A percentile compares a stretch with the other conserved stretches of the same genome.
phyloP scores from a whole-genome alignment of 1,139 yeast species.

The Kodamaea plutei region DNA sequence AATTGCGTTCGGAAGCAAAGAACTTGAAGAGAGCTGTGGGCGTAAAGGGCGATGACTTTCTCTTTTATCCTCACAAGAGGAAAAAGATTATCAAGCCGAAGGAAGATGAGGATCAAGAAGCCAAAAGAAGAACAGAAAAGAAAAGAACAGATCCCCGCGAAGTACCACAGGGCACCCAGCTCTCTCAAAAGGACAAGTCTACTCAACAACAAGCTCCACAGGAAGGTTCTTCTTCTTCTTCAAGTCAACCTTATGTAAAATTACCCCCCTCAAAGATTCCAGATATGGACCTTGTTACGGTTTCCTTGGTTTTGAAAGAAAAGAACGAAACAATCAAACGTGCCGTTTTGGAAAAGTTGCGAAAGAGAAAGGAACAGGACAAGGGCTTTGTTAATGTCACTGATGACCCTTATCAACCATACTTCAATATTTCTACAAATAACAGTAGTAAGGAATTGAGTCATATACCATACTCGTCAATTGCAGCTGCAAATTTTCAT shows the following conservation, averaged over 20 bases:
- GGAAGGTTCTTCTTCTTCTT: constrained; percentile 26
- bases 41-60: constrained; percentile 81
- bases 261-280: constrained; percentile 90
- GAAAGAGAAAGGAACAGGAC: constrained; percentile 69
- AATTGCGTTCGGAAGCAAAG: constrained; percentile 68
- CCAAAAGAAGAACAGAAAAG: constrained; percentile 21
- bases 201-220: constrained; percentile 17
- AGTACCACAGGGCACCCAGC: constrained; percentile 11
- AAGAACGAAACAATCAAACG: constrained; percentile 75
- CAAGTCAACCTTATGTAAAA: constrained; percentile 77
- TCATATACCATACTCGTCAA: constrained; percentile 78
- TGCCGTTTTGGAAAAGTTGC: constrained; percentile 79
- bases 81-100: constrained; percentile 47
- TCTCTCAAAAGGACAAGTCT: constrained; percentile 15
- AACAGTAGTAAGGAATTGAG: constrained; percentile 50
- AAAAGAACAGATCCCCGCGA: constrained; percentile 19
- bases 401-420: constrained; percentile 90
- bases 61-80: constrained; percentile 74
- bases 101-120: constrained; percentile 37
- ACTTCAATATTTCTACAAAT: constrained; percentile 60
- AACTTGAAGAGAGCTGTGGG: constrained; percentile 69
- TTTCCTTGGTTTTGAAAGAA: constrained; percentile 67
- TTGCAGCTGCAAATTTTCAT: constrained; percentile 66
- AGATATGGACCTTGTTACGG: constrained; percentile 83
- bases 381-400: constrained; percentile 76